A percentile compares a stretch with the other conserved stretches of the same genome.
phyloP scores from a whole-genome alignment of 2,329 filamentous ascomycete species.

The Aspergillus versicolor region DNA sequence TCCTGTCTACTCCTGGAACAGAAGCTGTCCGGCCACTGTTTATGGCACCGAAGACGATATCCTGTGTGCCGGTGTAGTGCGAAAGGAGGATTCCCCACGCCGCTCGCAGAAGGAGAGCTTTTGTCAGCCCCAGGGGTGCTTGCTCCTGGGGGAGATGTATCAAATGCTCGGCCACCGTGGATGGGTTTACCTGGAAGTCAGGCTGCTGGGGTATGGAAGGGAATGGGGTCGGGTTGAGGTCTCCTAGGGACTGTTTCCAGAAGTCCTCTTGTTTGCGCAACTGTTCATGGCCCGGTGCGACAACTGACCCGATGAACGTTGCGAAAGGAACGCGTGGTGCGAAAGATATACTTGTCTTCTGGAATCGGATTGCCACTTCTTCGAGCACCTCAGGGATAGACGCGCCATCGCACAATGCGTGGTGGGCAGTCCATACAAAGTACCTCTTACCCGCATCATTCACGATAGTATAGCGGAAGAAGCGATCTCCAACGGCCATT shows the following conservation, averaged over 20 bases:
- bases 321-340: not conserved
- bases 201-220: no score
- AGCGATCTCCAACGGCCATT: no score
- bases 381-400: constrained; percentile 16
- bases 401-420: constrained; percentile 45
- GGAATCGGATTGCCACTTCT: not conserved
- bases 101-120: not conserved
- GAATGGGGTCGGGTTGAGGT: no score
- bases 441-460: not conserved
- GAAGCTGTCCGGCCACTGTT: not conserved
- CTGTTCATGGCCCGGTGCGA: not conserved
- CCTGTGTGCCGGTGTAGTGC: not conserved
- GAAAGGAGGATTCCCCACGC: not conserved
- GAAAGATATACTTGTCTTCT: not conserved
- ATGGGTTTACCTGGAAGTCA: not conserved
- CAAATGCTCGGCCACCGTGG: not conserved
- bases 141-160: not conserved
- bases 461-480: no score
- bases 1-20: not conserved
- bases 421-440: constrained; percentile 38
- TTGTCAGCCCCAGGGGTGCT: not conserved
- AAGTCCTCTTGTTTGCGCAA: no score
- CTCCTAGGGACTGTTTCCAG: no score
- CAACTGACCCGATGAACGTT: not conserved
- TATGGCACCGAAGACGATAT: not conserved